A percentile compares a stretch with the other conserved stretches of the same genome.
These are phyloP conservation scores for Selaginella moellendorffii DNA, from an alignment of 75 land plant genomes.

Conservation along the genomic window DNA sequence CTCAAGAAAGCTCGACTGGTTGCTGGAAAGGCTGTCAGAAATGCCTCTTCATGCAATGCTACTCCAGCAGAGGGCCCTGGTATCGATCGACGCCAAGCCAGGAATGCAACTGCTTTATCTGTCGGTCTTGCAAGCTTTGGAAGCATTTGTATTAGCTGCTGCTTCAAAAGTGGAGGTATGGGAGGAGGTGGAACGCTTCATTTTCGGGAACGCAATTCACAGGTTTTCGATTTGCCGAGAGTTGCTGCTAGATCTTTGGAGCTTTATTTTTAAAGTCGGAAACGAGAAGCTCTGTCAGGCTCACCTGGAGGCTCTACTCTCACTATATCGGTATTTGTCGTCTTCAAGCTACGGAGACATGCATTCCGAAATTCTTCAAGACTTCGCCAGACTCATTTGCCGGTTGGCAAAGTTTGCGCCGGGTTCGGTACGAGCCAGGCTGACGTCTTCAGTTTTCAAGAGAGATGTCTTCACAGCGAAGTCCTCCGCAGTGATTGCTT, in stretches of 20 bases:
- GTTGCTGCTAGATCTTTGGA: constrained; percentile 67
- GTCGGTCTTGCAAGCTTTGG: constrained; percentile 36
- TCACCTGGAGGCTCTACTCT: constrained; percentile 36
- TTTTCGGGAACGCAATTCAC: constrained; percentile 62
- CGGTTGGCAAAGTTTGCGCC: constrained; percentile 27
- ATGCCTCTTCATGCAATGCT: constrained; percentile 29
- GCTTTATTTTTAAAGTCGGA: constrained; percentile 61
- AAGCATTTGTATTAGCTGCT: constrained; percentile 48
- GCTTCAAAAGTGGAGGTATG: constrained; percentile 34
- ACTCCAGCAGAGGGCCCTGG: constrained; percentile 10
- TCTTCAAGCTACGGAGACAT: background rate
- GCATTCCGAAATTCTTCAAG: background rate
- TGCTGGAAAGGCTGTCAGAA: constrained; percentile 13
- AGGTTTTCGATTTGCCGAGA: constrained; percentile 61
- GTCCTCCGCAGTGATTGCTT: constrained; percentile 17
- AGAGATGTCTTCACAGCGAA: constrained; percentile 21
- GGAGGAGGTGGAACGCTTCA: constrained; percentile 47
- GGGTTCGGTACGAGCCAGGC: constrained; percentile 21
- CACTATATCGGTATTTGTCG: constrained; percentile 30
- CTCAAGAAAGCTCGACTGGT: constrained; percentile 36
- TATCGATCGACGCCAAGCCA: constrained; percentile 13
- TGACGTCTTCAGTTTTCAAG: constrained; percentile 25
- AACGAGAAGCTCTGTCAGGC: constrained; percentile 28
- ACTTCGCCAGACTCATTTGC: constrained; percentile 47
- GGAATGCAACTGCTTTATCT: constrained; percentile 39